Percentiles rank a stretch among this genome's conserved stretches.
phyloP scores from a whole-genome alignment of 768 basidiomycete genomes.

The Tremella fuciformis region DNA sequence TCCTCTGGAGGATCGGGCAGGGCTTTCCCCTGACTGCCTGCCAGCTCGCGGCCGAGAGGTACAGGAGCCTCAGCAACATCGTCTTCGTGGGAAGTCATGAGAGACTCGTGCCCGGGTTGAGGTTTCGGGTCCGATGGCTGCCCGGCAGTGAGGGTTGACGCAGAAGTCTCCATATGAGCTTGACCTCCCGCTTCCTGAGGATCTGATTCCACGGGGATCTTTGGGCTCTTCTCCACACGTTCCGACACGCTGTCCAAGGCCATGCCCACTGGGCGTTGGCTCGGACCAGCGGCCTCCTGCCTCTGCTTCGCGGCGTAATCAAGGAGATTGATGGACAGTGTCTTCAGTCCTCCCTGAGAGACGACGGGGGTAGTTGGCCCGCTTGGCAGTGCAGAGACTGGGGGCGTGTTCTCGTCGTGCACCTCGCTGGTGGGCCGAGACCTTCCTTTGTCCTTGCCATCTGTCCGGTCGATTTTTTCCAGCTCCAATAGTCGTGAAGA shows the following conservation, averaged over 20 bases:
- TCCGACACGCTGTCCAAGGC: background rate
- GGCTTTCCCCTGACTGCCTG: background rate
- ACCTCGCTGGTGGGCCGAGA: slow-evolving; percentile 27
- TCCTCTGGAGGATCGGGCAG: slow-evolving; percentile 2
- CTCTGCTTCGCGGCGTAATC: slow-evolving; percentile 28
- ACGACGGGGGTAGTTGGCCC: slow-evolving; percentile 1
- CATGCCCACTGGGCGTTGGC: background rate
- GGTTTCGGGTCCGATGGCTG: no score
- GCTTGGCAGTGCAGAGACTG: background rate
- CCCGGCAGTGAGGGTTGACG: no score
- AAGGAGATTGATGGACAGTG: slow-evolving; percentile 39
- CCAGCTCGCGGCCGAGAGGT: no score
- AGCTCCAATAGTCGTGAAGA: slow-evolving; percentile 5
- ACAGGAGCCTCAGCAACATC: no score
- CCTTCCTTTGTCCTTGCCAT: slow-evolving; percentile 7
- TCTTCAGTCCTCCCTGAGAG: slow-evolving; percentile 20
- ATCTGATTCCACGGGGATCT: no score
- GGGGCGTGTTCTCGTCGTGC: slow-evolving; percentile 12
- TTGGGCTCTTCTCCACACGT: no score
- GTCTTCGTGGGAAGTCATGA: no score
- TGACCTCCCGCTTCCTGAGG: no score
- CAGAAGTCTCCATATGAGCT: no score
- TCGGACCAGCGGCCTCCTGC: background rate
- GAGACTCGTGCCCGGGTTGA: no score
- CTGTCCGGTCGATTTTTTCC: background rate